Evolutionary conservation across 2,329 filamentous ascomycete genomes (phyloP).

Genomic region (Neurospora sp.): DNA sequence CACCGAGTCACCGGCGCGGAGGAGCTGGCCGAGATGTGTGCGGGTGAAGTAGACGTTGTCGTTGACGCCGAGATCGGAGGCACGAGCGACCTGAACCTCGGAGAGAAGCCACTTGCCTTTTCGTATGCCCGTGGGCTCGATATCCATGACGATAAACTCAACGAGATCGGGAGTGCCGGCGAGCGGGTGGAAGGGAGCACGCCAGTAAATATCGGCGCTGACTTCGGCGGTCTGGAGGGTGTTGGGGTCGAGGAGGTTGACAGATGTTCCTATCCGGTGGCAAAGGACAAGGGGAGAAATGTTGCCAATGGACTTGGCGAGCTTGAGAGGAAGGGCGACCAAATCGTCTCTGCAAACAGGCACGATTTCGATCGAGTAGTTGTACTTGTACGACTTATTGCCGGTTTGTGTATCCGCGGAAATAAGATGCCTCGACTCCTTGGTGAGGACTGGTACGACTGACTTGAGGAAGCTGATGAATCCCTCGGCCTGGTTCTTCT

Average conservation of each 20-base stretch:
- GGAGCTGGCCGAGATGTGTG: constrained; percentile 77
- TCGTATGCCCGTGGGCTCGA: constrained; percentile 64
- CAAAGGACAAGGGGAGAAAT: constrained; percentile 79
- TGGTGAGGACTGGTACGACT: constrained; percentile 54
- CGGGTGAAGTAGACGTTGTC: constrained; percentile 81
- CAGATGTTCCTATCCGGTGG: constrained; percentile 75
- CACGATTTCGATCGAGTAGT: constrained; percentile 78
- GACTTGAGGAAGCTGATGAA: constrained; percentile 70
- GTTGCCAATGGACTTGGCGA: constrained; percentile 81
- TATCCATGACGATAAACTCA: constrained; percentile 92
- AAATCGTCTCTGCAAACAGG: constrained; percentile 97
- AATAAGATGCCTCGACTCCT: constrained; percentile 57
- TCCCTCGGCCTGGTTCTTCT: constrained; percentile 77
- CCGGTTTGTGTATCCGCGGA: constrained; percentile 88
- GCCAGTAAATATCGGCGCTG: constrained; percentile 77
- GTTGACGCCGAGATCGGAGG: constrained; percentile 77
- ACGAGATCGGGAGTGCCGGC: constrained; percentile 76
- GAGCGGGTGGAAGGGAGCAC: constrained; percentile 72
- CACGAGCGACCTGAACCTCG: constrained; percentile 79
- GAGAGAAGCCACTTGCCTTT: constrained; percentile 78
- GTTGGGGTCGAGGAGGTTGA: constrained; percentile 82
- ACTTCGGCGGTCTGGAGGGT: constrained; percentile 89
- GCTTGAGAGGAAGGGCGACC: constrained; percentile 80
- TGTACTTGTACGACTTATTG: constrained; percentile 89
- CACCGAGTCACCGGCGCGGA: constrained; percentile 83